These are phyloP conservation scores for Penicillium malachiteum DNA, from an alignment of 495 filamentous ascomycete genomes.

Conservation along the genomic window DNA sequence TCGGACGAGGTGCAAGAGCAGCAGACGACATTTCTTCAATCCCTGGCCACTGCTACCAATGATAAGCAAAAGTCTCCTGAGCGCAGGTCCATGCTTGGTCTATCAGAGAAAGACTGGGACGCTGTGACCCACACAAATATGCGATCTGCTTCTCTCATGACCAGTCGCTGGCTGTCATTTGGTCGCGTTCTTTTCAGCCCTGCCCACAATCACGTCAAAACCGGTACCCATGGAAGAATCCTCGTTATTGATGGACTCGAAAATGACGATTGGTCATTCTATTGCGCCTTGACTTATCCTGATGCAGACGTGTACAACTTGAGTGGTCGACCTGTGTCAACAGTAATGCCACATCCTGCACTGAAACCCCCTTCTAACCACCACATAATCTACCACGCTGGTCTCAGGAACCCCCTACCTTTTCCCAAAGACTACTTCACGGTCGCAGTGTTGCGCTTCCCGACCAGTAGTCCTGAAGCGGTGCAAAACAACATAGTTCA, in stretches of 20 bases:
- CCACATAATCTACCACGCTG: slow-evolving; percentile 74
- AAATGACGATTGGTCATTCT: slow-evolving; percentile 96
- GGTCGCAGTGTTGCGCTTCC: slow-evolving; percentile 85
- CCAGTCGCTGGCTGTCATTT: slow-evolving; percentile 87
- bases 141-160: slow-evolving; percentile 74
- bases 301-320: slow-evolving; percentile 80
- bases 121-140: slow-evolving; percentile 77
- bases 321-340: slow-evolving; percentile 33
- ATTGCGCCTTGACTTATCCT: slow-evolving; percentile 89
- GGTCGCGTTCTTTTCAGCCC: slow-evolving; percentile 94
- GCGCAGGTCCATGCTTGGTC: slow-evolving; percentile 44
- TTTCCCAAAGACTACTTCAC: slow-evolving; percentile 86
- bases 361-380: slow-evolving; percentile 75
- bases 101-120: slow-evolving; percentile 56
- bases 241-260: slow-evolving; percentile 91
- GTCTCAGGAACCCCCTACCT: slow-evolving; percentile 70
- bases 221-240: slow-evolving; percentile 59
- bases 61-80: slow-evolving; percentile 34
- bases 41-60: slow-evolving; percentile 27
- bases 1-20: slow-evolving; percentile 19
- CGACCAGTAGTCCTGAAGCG: slow-evolving; percentile 66
- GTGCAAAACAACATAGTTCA: slow-evolving; percentile 78
- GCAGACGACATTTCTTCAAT: slow-evolving; percentile 31
- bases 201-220: slow-evolving; percentile 74
- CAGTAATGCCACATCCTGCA: slow-evolving; percentile 37